These are phyloP conservation scores for Globisporangium cederbergense DNA, from an alignment of 352 stramenopile species.

Conservation along the genomic window DNA sequence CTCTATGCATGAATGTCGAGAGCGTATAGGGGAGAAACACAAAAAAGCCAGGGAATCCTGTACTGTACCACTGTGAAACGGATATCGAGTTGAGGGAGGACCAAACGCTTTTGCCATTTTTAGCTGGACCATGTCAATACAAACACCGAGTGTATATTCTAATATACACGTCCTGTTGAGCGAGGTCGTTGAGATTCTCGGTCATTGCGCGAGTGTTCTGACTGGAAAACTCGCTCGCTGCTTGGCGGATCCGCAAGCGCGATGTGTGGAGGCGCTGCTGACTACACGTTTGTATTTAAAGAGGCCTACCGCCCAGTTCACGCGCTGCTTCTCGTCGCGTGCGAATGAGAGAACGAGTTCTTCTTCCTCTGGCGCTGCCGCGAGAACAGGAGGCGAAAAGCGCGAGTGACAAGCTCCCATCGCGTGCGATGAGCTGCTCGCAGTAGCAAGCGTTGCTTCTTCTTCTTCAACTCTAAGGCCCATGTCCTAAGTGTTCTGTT, in stretches of 20 bases:
- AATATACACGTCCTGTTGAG: background rate
- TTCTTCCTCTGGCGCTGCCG: background rate
- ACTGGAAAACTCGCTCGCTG: background rate
- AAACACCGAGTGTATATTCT: background rate
- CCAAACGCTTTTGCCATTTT: background rate
- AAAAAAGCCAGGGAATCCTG: background rate
- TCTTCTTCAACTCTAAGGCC: background rate
- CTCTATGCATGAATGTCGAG: background rate
- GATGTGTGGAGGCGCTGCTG: background rate
- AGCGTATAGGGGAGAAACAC: constrained; percentile 2
- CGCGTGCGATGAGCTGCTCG: background rate
- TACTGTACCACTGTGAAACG: background rate
- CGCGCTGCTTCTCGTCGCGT: too few relatives aligned
- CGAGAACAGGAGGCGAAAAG: background rate
- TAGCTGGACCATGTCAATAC: background rate
- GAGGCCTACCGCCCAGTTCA: too few relatives aligned
- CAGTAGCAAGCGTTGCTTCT: background rate
- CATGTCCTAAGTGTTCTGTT: too few relatives aligned
- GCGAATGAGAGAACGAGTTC: background rate
- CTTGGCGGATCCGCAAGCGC: background rate
- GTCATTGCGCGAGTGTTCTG: background rate
- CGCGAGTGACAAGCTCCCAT: background rate
- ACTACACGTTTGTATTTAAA: background rate
- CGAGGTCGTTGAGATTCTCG: background rate
- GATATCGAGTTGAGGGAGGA: constrained; percentile 8